Evolutionary conservation across 2,329 filamentous ascomycete species (phyloP), one percentile per base, ranked within the genome.

Genomic region (Colletotrichum lini): DNA sequence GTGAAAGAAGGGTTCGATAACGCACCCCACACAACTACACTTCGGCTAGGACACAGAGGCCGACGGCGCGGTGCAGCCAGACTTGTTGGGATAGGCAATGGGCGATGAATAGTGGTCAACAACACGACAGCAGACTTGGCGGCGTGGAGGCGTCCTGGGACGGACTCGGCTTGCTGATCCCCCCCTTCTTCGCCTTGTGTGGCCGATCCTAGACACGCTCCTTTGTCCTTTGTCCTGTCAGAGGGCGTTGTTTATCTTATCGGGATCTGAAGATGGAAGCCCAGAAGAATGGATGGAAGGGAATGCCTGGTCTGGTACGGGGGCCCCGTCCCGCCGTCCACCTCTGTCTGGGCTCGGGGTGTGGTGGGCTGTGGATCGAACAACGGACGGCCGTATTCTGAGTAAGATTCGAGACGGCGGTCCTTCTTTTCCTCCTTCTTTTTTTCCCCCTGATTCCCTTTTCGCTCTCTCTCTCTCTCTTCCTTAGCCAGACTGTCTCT

Each of bases 241-340:
- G 47, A 69, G 26, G 38, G 47, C 56, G 23, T 56, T 60, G 54
- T 40, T 18, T 69, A 64, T 69, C 69, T 72, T 72, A 72, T 72
- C 69, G 18, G 49, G 26, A 35, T 26, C 58, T 64, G 40, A 15
- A 40, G 64, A 50, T 59, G 58, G 52, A 64, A 59, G 53, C 59
- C 18, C 42, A 57, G 65, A 47, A 62, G 56, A 49, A 52, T 26
- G 49, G 23, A 26, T 23, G 44, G 63, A 49, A 67, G 54, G 63
- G 67, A 26, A 50, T 26, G 49, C 18, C 44, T 65, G 66, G 66
- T 44, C 59, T 44, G 53, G 35, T 38, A 9, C 12, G 35, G 35
- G 35, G 59, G 47, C 13, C 47, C 47, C 42, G 62, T 49, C 30
- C 52, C 16, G 42, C 58, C n/a, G 47, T 62, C 45, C 58, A 50